A percentile compares a stretch with the other conserved stretches of the same genome.
Evolutionary conservation across 192 early-diverging fungal species (phyloP).

Genomic region (Coemansia sp.): DNA sequence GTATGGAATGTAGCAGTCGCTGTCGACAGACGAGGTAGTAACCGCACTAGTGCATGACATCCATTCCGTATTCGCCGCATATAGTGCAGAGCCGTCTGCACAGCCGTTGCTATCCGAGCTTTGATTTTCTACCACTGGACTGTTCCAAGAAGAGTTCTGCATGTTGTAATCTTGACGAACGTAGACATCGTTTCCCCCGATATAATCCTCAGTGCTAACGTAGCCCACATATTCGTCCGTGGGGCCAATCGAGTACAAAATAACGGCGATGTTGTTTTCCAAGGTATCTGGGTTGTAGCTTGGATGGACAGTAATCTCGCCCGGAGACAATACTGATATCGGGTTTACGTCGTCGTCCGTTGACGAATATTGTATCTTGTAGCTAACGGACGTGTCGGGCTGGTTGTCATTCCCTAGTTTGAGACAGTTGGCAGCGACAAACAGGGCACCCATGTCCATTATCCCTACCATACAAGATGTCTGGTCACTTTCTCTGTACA

Average conservation of each 20-base stretch:
- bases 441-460: slow-evolving; percentile 24
- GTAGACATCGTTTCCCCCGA: neutral
- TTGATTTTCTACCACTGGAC: neutral
- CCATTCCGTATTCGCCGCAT: slow-evolving; percentile 22
- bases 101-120: neutral
- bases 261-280: slow-evolving; percentile 41
- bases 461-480: slow-evolving; percentile 44
- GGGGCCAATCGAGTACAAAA: slow-evolving; percentile 3
- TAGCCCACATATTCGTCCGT: neutral
- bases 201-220: neutral
- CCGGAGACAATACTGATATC: neutral
- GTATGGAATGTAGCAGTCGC: slow-evolving; percentile 18
- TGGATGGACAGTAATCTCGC: slow-evolving; percentile 27
- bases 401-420: neutral
- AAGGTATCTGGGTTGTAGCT: slow-evolving; percentile 15
- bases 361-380: slow-evolving; percentile 17
- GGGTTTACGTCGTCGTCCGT: neutral
- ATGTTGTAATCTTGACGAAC: neutral
- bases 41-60: slow-evolving; percentile 26
- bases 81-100: slow-evolving; percentile 1
- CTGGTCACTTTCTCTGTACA: slow-evolving; percentile 21
- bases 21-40: slow-evolving; percentile 18
- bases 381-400: neutral
- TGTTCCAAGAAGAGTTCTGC: neutral
- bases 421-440: slow-evolving; percentile 38